Evolutionary conservation across 768 basidiomycete genomes (phyloP).

Genomic region (Trametes elegans): DNA sequence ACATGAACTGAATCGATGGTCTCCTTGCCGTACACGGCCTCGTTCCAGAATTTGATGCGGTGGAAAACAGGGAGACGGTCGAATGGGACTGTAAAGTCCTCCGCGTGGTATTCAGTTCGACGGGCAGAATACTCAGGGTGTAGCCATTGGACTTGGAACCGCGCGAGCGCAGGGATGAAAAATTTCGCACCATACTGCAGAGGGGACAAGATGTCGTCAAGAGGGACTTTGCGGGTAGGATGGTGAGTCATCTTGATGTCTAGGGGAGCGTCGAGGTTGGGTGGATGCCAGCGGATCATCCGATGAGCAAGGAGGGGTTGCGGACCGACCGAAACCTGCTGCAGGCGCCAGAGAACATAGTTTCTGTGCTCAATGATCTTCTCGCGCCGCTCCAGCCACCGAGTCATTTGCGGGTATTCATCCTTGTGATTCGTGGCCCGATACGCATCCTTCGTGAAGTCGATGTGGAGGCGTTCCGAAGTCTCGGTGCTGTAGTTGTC

Average conservation of each 20-base stretch:
- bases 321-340: background rate
- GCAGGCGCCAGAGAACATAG: conserved; percentile 7
- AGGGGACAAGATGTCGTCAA: background rate
- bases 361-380: conserved; percentile 4
- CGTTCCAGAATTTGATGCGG: conserved; percentile 29
- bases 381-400: conserved; percentile 9
- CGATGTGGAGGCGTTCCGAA: conserved; percentile 39
- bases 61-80: conserved; percentile 30
- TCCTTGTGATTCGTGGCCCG: conserved; percentile 32
- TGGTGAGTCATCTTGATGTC: conserved; percentile 1
- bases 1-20: conserved; percentile 33
- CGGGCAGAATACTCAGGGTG: background rate
- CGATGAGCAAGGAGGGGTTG: background rate
- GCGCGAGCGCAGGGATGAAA: background rate
- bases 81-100: conserved; percentile 23
- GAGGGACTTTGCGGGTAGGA: background rate
- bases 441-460: conserved; percentile 39
- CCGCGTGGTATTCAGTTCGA: background rate
- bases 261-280: background rate
- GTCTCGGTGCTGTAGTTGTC: conserved; percentile 20
- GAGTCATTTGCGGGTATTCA: conserved; percentile 9
- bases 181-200: background rate
- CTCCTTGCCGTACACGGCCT: conserved; percentile 7
- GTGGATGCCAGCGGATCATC: background rate
- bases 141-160: conserved; percentile 1